Evolutionary conservation across 768 basidiomycete species (phyloP).

Genomic region (Leccinum incarnatum): DNA sequence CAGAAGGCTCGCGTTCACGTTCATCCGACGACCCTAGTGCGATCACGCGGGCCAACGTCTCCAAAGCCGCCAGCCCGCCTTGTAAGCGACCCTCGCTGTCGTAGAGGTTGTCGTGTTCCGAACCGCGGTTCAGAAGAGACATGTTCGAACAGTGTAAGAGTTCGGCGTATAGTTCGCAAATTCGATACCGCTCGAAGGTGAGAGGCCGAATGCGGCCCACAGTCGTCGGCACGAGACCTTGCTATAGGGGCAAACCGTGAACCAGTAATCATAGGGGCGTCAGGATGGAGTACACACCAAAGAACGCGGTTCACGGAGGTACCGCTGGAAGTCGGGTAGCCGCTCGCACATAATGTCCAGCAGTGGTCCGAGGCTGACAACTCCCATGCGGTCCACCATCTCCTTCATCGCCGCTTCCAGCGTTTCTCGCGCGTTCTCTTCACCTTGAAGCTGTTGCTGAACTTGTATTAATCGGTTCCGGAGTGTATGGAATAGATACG

Average conservation of each 20-base stretch:
- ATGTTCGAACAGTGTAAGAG: slow-evolving; percentile 98
- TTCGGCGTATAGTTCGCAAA: slow-evolving; percentile 96
- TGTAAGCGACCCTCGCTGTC: slow-evolving; percentile 80
- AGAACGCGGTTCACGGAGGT: slow-evolving; percentile 71
- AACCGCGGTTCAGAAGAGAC: slow-evolving; percentile 84
- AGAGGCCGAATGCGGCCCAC: slow-evolving; percentile 75
- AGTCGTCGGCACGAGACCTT: slow-evolving; percentile 66
- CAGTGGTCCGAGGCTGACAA: slow-evolving; percentile 87
- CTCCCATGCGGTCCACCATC: slow-evolving; percentile 80
- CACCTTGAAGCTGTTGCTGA: slow-evolving; percentile 63
- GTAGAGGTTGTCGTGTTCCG: slow-evolving; percentile 68
- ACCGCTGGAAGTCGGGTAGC: slow-evolving; percentile 66
- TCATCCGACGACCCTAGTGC: slow-evolving; percentile 57
- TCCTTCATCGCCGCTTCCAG: slow-evolving; percentile 73
- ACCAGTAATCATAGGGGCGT: slow-evolving; percentile 4
- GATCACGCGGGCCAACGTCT: slow-evolving; percentile 85
- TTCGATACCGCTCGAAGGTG: slow-evolving; percentile 92
- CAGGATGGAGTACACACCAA: slow-evolving; percentile 48
- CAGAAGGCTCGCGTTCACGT: slow-evolving; percentile 52
- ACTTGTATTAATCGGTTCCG: slow-evolving; percentile 87
- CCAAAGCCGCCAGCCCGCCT: slow-evolving; percentile 82
- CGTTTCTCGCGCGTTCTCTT: slow-evolving; percentile 61
- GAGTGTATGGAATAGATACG: slow-evolving; percentile 91
- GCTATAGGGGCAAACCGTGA: slow-evolving; percentile 38
- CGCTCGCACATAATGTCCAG: slow-evolving; percentile 69